Conservation (phyloP, 345 rosid genomes). For the Mangifera indica region DNA sequence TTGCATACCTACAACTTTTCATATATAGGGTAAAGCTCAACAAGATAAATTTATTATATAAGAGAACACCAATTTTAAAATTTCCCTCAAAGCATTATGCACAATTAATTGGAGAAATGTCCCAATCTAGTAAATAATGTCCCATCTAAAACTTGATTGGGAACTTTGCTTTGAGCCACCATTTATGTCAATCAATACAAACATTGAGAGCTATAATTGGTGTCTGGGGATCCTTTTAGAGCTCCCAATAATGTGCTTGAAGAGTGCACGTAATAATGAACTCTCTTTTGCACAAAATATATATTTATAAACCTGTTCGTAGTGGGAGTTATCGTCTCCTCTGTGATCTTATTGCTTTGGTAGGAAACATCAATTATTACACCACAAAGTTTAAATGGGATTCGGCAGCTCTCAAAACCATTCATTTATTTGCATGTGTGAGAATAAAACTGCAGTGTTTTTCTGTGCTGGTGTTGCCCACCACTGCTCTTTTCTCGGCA, state of each 20-base stretch:
- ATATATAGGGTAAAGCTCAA: no score
- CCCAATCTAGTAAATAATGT: neutral
- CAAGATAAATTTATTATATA: no score
- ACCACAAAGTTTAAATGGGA: slow-evolving; percentile 8
- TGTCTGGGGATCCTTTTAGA: slow-evolving; percentile 13
- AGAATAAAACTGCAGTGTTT: neutral
- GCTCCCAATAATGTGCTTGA: slow-evolving; percentile 31
- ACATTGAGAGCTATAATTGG: slow-evolving; percentile 16
- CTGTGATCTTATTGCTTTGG: slow-evolving; percentile 35
- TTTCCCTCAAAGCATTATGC: neutral
- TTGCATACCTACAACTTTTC: no score
- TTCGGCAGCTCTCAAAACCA: slow-evolving; percentile 22
- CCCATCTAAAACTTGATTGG: neutral
- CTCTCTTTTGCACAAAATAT: slow-evolving; percentile 19
- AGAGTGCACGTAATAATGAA: slow-evolving; percentile 26
- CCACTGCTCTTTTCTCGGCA: slow-evolving; percentile 9
- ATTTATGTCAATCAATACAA: neutral
- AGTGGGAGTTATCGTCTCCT: slow-evolving; percentile 25
- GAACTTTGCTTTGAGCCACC: neutral
- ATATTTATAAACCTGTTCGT: neutral
- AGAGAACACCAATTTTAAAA: neutral
- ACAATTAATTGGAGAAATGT: neutral
- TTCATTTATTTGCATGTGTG: slow-evolving; percentile 14
- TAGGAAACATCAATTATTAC: slow-evolving; percentile 46
- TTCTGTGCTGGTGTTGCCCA: slow-evolving; percentile 12